Conservation (phyloP, 2,329 filamentous ascomycete genomes). For the Dactylella cylindrospora region DNA sequence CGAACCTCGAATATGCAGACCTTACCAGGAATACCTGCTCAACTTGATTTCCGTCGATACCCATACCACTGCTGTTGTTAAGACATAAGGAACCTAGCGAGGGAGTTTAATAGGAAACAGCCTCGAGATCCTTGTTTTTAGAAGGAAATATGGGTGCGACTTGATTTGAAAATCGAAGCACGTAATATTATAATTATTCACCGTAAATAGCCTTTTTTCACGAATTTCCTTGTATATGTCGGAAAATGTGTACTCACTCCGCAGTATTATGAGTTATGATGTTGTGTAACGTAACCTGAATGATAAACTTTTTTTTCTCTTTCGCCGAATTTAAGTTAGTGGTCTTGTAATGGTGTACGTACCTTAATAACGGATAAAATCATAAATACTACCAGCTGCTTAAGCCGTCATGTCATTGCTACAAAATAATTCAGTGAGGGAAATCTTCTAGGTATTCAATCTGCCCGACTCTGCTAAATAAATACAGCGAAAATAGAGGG, state of each 20-base stretch:
- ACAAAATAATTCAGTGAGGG: too few relatives aligned
- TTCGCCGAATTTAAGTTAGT: too few relatives aligned
- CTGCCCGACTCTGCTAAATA: too few relatives aligned
- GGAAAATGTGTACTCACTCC: too few relatives aligned
- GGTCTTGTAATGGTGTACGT: too few relatives aligned
- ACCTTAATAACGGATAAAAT: too few relatives aligned
- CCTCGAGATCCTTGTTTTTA: not conserved
- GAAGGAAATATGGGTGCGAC: not conserved
- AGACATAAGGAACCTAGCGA: conserved; percentile 4
- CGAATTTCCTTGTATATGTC: conserved; percentile 32
- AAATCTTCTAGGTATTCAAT: too few relatives aligned
- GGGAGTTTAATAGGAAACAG: not conserved
- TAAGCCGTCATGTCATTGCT: too few relatives aligned
- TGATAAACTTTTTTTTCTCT: too few relatives aligned
- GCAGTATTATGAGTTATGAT: conserved; percentile 8
- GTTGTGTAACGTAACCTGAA: too few relatives aligned
- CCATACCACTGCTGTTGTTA: conserved; percentile 36
- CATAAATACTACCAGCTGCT: too few relatives aligned
- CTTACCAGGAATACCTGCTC: conserved; percentile 36
- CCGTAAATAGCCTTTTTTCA: conserved; percentile 36
- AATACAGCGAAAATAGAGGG: too few relatives aligned
- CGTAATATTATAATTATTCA: conserved; percentile 26
- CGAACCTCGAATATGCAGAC: not conserved
- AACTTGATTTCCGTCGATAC: conserved; percentile 41
- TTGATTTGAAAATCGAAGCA: conserved; percentile 3